A percentile compares a stretch with the other conserved stretches of the same genome.
Evolutionary conservation across 2,329 filamentous ascomycete genomes (phyloP).

Genomic region (Trichoderma sp.): DNA sequence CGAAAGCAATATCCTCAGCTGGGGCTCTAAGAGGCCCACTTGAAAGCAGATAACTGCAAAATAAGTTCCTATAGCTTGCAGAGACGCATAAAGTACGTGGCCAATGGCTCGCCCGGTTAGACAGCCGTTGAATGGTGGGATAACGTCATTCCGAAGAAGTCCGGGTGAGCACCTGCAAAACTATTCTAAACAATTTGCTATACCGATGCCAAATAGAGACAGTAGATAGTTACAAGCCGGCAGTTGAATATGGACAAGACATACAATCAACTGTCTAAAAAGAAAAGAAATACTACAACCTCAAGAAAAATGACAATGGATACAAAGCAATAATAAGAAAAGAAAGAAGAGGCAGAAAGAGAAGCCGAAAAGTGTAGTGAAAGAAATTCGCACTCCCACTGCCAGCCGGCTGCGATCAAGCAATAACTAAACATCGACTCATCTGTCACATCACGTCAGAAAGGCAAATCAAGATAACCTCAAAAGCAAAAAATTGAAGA

Average conservation of each 20-base stretch:
- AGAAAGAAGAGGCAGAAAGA: neutral
- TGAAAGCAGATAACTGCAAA: neutral
- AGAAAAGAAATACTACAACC: neutral
- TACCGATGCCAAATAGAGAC: neutral
- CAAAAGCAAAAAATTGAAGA: neutral
- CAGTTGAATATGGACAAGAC: neutral
- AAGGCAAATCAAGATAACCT: neutral
- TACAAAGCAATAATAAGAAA: neutral
- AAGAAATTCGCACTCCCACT: neutral
- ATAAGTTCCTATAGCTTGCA: neutral
- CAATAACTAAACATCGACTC: neutral
- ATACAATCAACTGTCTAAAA: neutral
- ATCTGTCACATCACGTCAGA: neutral
- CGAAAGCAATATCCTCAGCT: neutral
- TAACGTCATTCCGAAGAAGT: neutral
- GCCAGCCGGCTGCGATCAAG: neutral
- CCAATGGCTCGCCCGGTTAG: neutral
- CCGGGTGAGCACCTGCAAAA: neutral
- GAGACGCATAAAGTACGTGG: neutral
- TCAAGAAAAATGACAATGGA: too few species aligned
- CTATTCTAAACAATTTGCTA: fast-evolving
- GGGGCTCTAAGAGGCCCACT: neutral
- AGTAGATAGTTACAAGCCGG: neutral
- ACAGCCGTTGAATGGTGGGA: neutral
- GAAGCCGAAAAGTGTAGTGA: neutral